Evolutionary conservation across 148 eudicot species (phyloP).

Genomic region (Simmondsia chinensis): DNA sequence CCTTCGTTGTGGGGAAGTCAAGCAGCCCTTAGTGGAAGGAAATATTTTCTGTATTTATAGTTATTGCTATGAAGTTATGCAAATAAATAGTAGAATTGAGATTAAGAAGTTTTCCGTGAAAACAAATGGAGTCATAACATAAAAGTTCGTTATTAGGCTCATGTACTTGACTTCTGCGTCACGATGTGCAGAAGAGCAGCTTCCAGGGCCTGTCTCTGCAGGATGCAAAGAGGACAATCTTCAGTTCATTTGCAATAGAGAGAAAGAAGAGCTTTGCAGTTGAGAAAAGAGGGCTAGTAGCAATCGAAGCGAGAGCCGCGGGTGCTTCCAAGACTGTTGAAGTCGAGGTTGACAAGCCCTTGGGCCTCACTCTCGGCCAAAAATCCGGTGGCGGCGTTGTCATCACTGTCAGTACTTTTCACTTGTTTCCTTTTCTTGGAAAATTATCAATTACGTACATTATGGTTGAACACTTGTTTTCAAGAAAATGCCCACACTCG

Average conservation of each 20-base stretch:
- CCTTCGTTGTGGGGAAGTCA: too few relatives aligned
- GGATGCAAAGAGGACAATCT: constrained; percentile 39
- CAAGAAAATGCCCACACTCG: too few relatives aligned
- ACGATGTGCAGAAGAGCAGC: constrained; percentile 37
- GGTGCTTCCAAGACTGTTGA: constrained; percentile 76
- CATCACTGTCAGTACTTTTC: constrained; percentile 49
- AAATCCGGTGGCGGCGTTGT: constrained; percentile 79
- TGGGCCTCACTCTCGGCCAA: constrained; percentile 68
- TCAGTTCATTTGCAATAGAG: constrained; percentile 23
- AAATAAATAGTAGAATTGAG: too few relatives aligned
- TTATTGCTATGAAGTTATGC: too few relatives aligned
- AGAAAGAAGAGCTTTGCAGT: neutral
- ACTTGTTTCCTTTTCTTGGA: neutral
- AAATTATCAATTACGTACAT: neutral
- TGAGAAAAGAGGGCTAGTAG: constrained; percentile 31
- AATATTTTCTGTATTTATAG: too few relatives aligned
- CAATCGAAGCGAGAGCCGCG: constrained; percentile 59
- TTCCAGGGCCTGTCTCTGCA: constrained; percentile 50
- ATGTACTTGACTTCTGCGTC: too few relatives aligned
- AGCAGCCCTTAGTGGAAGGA: too few relatives aligned
- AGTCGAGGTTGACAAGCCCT: constrained; percentile 79
- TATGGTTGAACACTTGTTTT: too few relatives aligned
- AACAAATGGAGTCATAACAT: too few relatives aligned
- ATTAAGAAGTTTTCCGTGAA: too few relatives aligned
- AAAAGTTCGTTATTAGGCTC: too few relatives aligned